Evolutionary conservation across 2,329 filamentous ascomycete genomes (phyloP), one percentile per base, ranked within the genome.

Genomic region (Cladophialophora exuberans): DNA sequence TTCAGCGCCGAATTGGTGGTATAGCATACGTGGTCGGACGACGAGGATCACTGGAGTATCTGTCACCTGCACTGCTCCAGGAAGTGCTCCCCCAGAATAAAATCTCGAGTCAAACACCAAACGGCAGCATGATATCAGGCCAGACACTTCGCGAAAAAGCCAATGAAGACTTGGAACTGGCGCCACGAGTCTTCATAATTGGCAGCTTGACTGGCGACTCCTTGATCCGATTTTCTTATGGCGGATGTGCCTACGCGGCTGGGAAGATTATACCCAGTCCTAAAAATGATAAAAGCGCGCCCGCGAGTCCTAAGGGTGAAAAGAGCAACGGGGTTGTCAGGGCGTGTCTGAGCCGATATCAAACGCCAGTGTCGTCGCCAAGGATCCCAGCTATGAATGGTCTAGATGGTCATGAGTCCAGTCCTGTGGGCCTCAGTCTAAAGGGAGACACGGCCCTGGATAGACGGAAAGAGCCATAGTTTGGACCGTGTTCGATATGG

Each of bases 161-260:
- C 1, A 74, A 80, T 47, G 67, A 72, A 6, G 75, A 79, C 41
- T 68, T 83, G 13, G 79, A 85, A 65, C 71, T 84, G 25, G 76
- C 80, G 0, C 72, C 68, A 1, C 69, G 76, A 38, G 72, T 84
- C 25, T 84, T 83, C 65, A 76, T 82, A 38, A 79, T 80, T 31
- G 83, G 83, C 9, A 84, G 81, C 59, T 63, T 85, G 45, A 82
- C 82, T 0, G 83, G 83, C 3, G 83, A 85, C 65, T 83, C 81
- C 2, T 70, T 85, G 3, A 79, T 85, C 22, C 73, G 82, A 1
- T 83, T 83, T 62, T 80, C 81, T 6, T 80, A 83, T 23, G 82
- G 83, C 2, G 79, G 81, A 4, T 84, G 82, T 60, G 76, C 80
- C 6, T 81, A 80, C 62, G 75, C 79, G 3, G 83, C 81, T 3